Evolutionary conservation across 306 rosid species (phyloP), one percentile per base, ranked within the genome.

Genomic region (Quercus wislizeni): DNA sequence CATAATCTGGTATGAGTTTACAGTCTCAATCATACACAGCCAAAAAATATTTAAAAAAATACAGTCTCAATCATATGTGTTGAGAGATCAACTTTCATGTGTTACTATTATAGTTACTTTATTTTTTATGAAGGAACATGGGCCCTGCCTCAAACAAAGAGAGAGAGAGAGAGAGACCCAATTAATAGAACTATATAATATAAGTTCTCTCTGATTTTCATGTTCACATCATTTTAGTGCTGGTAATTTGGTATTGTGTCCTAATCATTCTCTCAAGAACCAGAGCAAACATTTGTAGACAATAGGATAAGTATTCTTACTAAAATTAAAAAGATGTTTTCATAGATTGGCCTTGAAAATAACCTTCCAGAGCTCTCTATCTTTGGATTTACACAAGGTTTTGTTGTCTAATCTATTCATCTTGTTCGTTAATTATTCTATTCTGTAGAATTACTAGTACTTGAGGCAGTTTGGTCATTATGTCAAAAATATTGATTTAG

Each of bases 171-270:
- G 56, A 41, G 38, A 43, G 69, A 28, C 3, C 18, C n/a, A 77
- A 54, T 72, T 33, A 77, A 52, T n/a, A 21, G 20, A 9, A 41
- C 46, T 41, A 41, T 41, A 8, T 41, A 7, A 41, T 41, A 41
- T 41, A 41, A 30, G n/a, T 2, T 43, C 6, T 27, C 23, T 43
- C 23, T 27, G 27, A 18, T 74, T 68, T 78, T 74, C 28, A 27
- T 49, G 30, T 65, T 76, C 55, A 18, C 11, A 54, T n/a, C 57
- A 20, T 35, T 73, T 76, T 30, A 38, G 68, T 33, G 9, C 14
- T 49, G 54, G 54, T 23, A 58, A 78, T 71, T 65, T 69, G 83
- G 78, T 72, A 33, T 46, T 81, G 0, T 6, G 80, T 77, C 83
- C 56, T 70, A 61, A 61, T 77, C 85, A 74, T 74, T 52, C 51